Evolutionary conservation across 2,329 filamentous ascomycete species (phyloP), one percentile per base, ranked within the genome.

Genomic region (Curvularia hawaiiensis): DNA sequence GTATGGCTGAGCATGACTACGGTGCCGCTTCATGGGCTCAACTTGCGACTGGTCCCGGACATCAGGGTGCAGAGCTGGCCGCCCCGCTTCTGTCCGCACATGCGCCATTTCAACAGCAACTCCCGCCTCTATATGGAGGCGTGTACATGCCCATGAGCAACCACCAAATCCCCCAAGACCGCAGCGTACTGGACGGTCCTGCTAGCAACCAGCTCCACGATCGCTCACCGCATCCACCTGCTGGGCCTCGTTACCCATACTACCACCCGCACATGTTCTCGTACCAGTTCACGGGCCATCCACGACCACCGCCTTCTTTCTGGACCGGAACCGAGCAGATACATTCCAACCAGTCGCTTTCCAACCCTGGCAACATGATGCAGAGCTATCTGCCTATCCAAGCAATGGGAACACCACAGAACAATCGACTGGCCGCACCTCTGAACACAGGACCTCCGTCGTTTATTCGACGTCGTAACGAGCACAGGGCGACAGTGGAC

Each of bases 1-100:
- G 38, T 38, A 74, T 74, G 72, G 69, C 71, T 33, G 70, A 71
- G n/a, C 54, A 65, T 28, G 62, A 69, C 53, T 65, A 59, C 52
- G 59, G 56, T 56, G n/a, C 58, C 16, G 53, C 62, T 52, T 44
- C 54, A 40, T 68, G 64, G 59, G 50, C 51, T 58, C 60, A 60
- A 24, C 59, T 65, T 54, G 59, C 69, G 11, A 60, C 66, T 38
- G 47, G 48, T 39, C 43, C 63, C 44, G 65, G 58, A 41, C 24
- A 58, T 52, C 67, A 60, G 43, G 61, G 57, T 56, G 56, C 65
- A 56, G 67, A 66, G 40, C 50, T 63, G 33, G 52, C 67, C 55
- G 56, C 63, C 49, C 63, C 68, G 43, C 62, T 58, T 52, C 58
- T 59, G 46, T 56, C 60, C 35, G 38, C 55, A 33, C 56, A 62